These are phyloP conservation scores for Piloderma croceum DNA, from an alignment of 768 basidiomycete genomes.

Conservation along the genomic window DNA sequence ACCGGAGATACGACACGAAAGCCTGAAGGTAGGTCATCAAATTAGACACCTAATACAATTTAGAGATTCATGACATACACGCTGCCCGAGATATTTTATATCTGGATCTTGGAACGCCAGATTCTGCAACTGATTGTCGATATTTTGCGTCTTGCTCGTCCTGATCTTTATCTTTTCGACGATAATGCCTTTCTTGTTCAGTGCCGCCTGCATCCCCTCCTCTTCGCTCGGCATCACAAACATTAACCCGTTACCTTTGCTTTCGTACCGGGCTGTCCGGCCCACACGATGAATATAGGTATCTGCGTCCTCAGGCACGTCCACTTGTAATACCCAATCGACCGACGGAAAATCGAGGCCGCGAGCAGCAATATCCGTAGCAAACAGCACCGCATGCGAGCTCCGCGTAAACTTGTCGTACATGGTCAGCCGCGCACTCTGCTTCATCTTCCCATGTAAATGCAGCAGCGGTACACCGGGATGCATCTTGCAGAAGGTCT, in stretches of 20 bases:
- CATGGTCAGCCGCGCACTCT: slow-evolving; percentile 76
- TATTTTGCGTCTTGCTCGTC: slow-evolving; percentile 76
- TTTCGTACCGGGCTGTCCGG: slow-evolving; percentile 89
- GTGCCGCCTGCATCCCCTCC: slow-evolving; percentile 73
- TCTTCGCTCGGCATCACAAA: slow-evolving; percentile 89
- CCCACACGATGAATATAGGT: slow-evolving; percentile 98
- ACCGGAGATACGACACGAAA: slow-evolving; percentile 93
- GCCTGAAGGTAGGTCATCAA: slow-evolving; percentile 46
- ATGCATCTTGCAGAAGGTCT: slow-evolving; percentile 93
- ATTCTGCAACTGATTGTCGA: slow-evolving; percentile 86
- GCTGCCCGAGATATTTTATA: slow-evolving; percentile 93
- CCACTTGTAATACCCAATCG: slow-evolving; percentile 95
- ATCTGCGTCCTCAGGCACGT: slow-evolving; percentile 95
- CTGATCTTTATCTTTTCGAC: slow-evolving; percentile 83
- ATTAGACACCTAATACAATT: slow-evolving; percentile 1
- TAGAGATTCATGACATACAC: slow-evolving; percentile 39
- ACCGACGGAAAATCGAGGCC: slow-evolving; percentile 95
- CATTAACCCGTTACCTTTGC: slow-evolving; percentile 79
- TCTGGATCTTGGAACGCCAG: slow-evolving; percentile 93
- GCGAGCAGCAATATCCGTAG: slow-evolving; percentile 94
- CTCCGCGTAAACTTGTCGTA: slow-evolving; percentile 80
- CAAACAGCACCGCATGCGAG: slow-evolving; percentile 82
- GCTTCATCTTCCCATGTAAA: slow-evolving; percentile 95
- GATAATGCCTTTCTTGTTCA: slow-evolving; percentile 67
- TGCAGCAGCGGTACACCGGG: slow-evolving; percentile 91